Base-by-base conservation (phyloP, 2,329 filamentous ascomycete species). In the Hymenoscyphus linearis region DNA sequence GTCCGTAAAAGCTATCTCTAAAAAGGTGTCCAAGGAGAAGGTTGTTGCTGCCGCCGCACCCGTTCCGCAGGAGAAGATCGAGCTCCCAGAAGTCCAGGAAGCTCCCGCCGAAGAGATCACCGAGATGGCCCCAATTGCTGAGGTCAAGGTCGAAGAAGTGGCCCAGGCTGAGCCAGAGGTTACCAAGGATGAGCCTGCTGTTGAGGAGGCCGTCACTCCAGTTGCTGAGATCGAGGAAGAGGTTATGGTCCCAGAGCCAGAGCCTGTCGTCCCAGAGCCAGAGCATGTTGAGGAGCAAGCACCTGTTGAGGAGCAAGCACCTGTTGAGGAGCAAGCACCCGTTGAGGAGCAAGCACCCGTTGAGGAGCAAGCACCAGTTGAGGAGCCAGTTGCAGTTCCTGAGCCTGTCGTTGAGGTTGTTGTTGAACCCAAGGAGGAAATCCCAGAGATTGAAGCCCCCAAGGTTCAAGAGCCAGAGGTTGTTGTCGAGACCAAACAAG, bases 211-310 rank as follows among this genome's bases (percentile, higher is more conserved):
- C 25, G 25, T 52, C 13, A 55, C 60, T 13, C 58, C 63, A 25
- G 56, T 59, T 44, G 59, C 57, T 3, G 47, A 55, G 37, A 18
- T 57, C 18, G 61, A 64, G 55, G 63, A 65, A n/a, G 40, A 53
- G 34, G 31, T 60, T 2, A 22, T 35, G 25, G 18, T 54, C 65
- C 14, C 53, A 66, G 68, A 68, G 14, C 65, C 68, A n/a, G 40
- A 53, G 34, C 26, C 59, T 2, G 26, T 35, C 25, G 18, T 54
- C 65, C 14, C 53, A 66, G 68, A 68, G 14, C 65, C 68, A 9
- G 64, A 66, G 37, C 58, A 64, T 52, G 65, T 66, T 14, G 66
- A 70, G 58, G 66, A 71, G 36, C 55, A 64, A 55, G n/a, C 67
- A 64, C 55, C 63, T 47, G 44, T 60, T 44, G 61, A 67, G 55